phyloP scores from a whole-genome alignment of 345 rosid genomes.

The Eucalyptus brandiana region DNA sequence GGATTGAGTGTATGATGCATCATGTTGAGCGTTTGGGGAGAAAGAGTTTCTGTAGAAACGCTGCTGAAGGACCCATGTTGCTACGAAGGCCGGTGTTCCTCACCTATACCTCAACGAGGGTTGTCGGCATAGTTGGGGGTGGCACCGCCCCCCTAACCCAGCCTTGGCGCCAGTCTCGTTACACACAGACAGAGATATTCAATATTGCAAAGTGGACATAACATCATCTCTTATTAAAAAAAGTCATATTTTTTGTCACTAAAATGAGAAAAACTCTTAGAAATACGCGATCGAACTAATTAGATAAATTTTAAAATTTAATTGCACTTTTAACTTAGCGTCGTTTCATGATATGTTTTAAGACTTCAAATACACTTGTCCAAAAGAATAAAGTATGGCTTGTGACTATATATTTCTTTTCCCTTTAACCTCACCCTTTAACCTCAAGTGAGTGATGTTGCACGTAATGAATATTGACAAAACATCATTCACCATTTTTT shows the following conservation, averaged over 20 bases:
- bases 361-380: rapidly evolving
- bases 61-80: not conserved
- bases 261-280: too few species aligned
- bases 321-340: too few species aligned
- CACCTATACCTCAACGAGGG: not conserved
- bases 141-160: not conserved
- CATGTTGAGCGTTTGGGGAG: too few species aligned
- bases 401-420: not conserved
- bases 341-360: not conserved
- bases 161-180: not conserved
- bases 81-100: not conserved
- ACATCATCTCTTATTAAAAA: not conserved
- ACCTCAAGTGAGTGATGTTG: not conserved
- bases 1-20: too few species aligned
- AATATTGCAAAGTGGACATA: not conserved
- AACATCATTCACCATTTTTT: not conserved
- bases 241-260: too few species aligned
- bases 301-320: rapidly evolving
- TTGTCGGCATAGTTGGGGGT: not conserved
- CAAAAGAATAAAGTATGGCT: not conserved
- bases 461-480: not conserved
- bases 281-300: too few species aligned
- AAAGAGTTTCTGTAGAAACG: not conserved
- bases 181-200: not conserved
- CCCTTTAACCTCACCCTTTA: not conserved